Evolutionary conservation across 2,329 filamentous ascomycete species (phyloP).

Genomic region (Parasarocladium wereldwijsianum): DNA sequence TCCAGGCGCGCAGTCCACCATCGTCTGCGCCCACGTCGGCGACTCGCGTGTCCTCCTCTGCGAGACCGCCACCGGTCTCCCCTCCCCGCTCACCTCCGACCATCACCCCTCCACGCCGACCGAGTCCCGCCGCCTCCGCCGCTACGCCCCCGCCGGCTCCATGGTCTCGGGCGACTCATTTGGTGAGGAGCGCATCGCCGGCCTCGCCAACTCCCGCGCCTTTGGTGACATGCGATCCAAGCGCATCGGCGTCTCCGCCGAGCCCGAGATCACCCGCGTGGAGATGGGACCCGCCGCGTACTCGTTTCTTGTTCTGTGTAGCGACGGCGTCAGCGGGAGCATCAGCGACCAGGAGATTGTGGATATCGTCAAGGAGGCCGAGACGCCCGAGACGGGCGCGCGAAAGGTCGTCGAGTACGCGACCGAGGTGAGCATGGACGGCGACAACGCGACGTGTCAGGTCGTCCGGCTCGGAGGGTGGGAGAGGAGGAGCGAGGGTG

Average conservation of each 20-base stretch:
- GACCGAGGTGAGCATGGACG: slow-evolving; percentile 60
- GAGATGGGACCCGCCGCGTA: slow-evolving; percentile 76
- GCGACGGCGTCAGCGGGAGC: slow-evolving; percentile 77
- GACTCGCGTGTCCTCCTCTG: slow-evolving; percentile 87
- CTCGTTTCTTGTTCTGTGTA: slow-evolving; percentile 76
- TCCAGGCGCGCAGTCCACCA: slow-evolving; percentile 66
- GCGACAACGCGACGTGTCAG: slow-evolving; percentile 56
- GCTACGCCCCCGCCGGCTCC: slow-evolving; percentile 59
- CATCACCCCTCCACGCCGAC: slow-evolving; percentile 83
- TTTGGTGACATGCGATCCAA: slow-evolving; percentile 91
- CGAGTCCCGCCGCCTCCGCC: slow-evolving; percentile 69
- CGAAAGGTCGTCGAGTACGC: slow-evolving; percentile 72
- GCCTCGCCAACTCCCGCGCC: slow-evolving; percentile 82
- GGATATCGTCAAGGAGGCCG: slow-evolving; percentile 86
- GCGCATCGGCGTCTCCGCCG: slow-evolving; percentile 83
- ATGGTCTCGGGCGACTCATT: slow-evolving; percentile 87
- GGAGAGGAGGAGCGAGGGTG: slow-evolving; percentile 67
- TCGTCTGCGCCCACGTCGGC: slow-evolving; percentile 81
- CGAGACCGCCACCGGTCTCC: slow-evolving; percentile 66
- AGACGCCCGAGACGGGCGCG: slow-evolving; percentile 76
- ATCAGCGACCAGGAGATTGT: slow-evolving; percentile 90
- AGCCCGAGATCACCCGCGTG: slow-evolving; percentile 72
- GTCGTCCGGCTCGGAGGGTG: slow-evolving; percentile 54
- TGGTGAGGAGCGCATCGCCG: slow-evolving; percentile 88
- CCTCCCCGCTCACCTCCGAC: slow-evolving; percentile 72